Conservation (phyloP, 2,329 filamentous ascomycete species). For the Aspergillus pseudoglaucus region DNA sequence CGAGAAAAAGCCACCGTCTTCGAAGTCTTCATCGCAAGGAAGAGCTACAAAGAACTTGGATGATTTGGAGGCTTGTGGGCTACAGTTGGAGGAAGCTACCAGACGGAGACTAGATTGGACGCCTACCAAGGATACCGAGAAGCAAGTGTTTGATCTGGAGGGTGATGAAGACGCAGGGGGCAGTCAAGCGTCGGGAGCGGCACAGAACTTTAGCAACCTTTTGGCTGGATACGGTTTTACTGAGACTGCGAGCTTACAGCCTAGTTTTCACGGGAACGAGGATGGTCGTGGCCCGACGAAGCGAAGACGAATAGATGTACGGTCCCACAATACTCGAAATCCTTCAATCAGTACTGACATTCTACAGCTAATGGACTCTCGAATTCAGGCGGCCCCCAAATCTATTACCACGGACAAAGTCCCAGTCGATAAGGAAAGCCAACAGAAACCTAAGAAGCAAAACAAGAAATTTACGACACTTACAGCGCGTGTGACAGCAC, state of each 20-base stretch:
- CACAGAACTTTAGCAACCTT: slow-evolving; percentile 26
- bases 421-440: slow-evolving; percentile 10
- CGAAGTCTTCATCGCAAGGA: not conserved
- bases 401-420: slow-evolving; percentile 7
- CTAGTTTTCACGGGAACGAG: slow-evolving; percentile 8
- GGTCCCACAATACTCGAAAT: not conserved
- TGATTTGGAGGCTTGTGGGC: slow-evolving; percentile 14
- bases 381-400: slow-evolving; percentile 8
- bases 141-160: slow-evolving; percentile 16
- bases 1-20: slow-evolving; percentile 7
- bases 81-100: slow-evolving; percentile 43
- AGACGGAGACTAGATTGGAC: slow-evolving; percentile 61
- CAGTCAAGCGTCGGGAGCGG: not conserved
- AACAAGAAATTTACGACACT: slow-evolving; percentile 71
- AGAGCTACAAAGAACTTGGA: slow-evolving; percentile 6
- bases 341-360: slow-evolving; percentile 1
- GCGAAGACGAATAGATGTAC: slow-evolving; percentile 33
- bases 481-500: slow-evolving; percentile 68
- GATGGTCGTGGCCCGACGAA: slow-evolving; percentile 26
- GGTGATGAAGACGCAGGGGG: slow-evolving; percentile 2
- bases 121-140: slow-evolving; percentile 46
- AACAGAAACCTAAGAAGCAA: slow-evolving; percentile 40
- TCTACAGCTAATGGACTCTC: slow-evolving; percentile 20
- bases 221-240: slow-evolving; percentile 38
- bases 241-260: slow-evolving; percentile 10